Evolutionary conservation across 306 rosid species (phyloP).

Genomic region (Castanea mollissima): DNA sequence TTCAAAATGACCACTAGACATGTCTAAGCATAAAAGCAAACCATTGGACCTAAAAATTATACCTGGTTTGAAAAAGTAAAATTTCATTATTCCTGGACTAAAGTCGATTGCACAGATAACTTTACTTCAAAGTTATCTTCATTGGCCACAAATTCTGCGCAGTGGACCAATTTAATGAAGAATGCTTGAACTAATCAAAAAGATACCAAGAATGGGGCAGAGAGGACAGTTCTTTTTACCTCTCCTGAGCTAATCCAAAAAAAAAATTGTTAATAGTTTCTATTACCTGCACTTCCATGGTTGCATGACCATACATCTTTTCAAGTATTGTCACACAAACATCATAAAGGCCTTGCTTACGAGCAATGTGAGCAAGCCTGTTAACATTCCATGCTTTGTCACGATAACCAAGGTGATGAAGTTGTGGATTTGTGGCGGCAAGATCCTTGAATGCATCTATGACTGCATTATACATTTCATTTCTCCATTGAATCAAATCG

Average conservation of each 20-base stretch:
- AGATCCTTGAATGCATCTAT: constrained; percentile 98
- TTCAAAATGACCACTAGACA: constrained; percentile 8
- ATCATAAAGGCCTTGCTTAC: constrained; percentile 90
- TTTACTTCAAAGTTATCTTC: not conserved
- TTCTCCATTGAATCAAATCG: constrained; percentile 99
- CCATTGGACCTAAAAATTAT: not conserved
- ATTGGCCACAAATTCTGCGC: not conserved
- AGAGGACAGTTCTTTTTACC: constrained; percentile 9
- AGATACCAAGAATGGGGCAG: constrained; percentile 1
- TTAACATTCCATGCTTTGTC: constrained; percentile 99
- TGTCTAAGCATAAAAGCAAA: constrained; percentile 9
- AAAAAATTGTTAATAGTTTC: not conserved
- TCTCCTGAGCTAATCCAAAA: not conserved
- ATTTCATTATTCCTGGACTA: not conserved
- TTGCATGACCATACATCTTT: constrained; percentile 91
- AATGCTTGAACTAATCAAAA: not conserved
- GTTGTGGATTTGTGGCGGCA: constrained; percentile 63
- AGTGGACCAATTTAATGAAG: not conserved
- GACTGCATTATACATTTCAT: constrained; percentile 92
- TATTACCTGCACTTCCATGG: constrained; percentile 99
- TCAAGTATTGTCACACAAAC: constrained; percentile 92
- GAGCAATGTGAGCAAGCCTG: constrained; percentile 93
- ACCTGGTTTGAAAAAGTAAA: not conserved
- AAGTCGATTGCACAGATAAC: not conserved
- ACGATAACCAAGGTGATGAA: constrained; percentile 99